phyloP scores from a whole-genome alignment of 1,284 basidiomycete genomes.

The Flammula alnicola region DNA sequence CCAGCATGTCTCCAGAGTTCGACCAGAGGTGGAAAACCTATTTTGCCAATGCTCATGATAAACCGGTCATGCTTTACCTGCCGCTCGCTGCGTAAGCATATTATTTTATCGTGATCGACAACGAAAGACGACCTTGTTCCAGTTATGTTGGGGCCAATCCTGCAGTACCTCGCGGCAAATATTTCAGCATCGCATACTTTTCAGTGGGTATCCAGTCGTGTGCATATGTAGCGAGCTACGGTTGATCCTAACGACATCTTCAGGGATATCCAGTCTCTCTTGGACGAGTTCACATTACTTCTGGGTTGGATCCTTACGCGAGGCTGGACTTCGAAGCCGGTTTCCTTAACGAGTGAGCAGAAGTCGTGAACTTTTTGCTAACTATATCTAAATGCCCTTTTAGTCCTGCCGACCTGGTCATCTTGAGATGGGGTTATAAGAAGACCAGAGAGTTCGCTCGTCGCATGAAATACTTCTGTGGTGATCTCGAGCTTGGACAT shows the following conservation, averaged over 20 bases:
- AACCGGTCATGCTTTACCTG: slow-evolving; percentile 38
- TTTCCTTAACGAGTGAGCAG: slow-evolving; percentile 36
- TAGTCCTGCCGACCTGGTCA: slow-evolving; percentile 57
- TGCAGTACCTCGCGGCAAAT: slow-evolving; percentile 31
- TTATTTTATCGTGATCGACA: background rate
- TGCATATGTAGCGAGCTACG: background rate
- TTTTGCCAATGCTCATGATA: slow-evolving; percentile 40
- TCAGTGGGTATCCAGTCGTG: slow-evolving; percentile 25
- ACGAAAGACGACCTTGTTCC: background rate
- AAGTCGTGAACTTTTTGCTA: too few species aligned
- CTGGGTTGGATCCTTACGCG: slow-evolving; percentile 39
- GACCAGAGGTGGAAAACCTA: slow-evolving; percentile 42
- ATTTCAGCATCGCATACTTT: slow-evolving; percentile 33
- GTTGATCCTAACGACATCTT: background rate
- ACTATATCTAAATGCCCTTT: background rate
- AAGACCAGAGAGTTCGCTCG: slow-evolving; percentile 57
- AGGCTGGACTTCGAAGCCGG: slow-evolving; percentile 42
- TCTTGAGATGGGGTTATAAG: slow-evolving; percentile 63
- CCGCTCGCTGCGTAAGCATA: slow-evolving; percentile 32
- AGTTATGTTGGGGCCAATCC: slow-evolving; percentile 34
- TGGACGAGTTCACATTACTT: slow-evolving; percentile 49
- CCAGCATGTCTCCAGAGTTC: slow-evolving; percentile 41
- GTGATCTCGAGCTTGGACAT: slow-evolving; percentile 50
- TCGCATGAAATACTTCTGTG: slow-evolving; percentile 59
- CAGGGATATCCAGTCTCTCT: slow-evolving; percentile 45